Evolutionary conservation across 139 green algal genomes (phyloP), one percentile per base, ranked within the genome.

Genomic region (Coccomyxa sp.): DNA sequence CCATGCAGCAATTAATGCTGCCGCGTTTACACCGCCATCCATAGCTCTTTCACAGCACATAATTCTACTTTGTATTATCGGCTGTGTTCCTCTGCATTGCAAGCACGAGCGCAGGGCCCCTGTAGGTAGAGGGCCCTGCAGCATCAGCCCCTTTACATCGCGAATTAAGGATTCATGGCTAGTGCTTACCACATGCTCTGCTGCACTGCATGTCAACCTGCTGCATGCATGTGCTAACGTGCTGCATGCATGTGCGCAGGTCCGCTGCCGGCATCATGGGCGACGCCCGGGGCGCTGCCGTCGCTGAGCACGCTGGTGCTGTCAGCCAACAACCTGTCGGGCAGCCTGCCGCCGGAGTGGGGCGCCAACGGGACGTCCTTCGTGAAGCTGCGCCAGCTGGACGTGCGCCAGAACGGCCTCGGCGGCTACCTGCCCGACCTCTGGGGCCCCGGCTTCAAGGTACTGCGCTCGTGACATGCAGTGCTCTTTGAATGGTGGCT

Each of bases 331-430:
- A 67, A 79, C 28, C 77, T 90, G 45, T 81, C 27, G 11, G 87
- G 87, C 12, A 30, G 28, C 27, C 51, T 91, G 38, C 83, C 84
- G 1, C 9, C 28, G 16, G 76, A 67, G n/a, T 86, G 83, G 83
- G 83, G 83, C 30, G 16, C 67, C 38, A 45, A n/a, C n/a, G 30
- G 27, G 7, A 9, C 17, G 51, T 18, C 66, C 15, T 82, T 88
- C 21, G 51, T 77, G 27, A 25, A 38, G 38, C 76, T 88, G 13
- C 31, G 58, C 28, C n/a, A 78, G 59, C 32, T 91, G 38, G 85
- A 86, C 14, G 10, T 91, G 58, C 77, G 60, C 14, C 17, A 58
- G 32, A 91, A 91, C 82, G 76, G 67, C 25, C 79, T 90, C 14
- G 76, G n/a, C 12, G 87, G 87, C 13, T 25, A 51, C 23, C 51